These are phyloP conservation scores for Camptophora hylomeconis DNA, from an alignment of 2,329 filamentous ascomycete species.

Conservation along the genomic window DNA sequence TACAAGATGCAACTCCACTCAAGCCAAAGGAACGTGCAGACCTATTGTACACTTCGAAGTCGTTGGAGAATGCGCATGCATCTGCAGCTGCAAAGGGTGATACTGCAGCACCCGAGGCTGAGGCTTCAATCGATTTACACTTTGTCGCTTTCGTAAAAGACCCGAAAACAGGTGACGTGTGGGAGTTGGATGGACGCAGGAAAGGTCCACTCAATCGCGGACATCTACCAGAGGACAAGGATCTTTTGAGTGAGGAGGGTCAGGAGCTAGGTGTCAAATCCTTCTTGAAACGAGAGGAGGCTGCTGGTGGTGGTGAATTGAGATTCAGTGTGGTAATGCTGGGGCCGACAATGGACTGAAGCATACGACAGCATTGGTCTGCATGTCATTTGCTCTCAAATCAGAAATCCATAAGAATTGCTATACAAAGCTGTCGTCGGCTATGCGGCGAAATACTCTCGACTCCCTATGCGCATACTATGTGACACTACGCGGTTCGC, in stretches of 20 bases:
- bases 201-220: conserved; percentile 63
- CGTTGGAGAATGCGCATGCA: conserved; percentile 65
- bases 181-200: conserved; percentile 66
- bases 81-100: conserved; percentile 65
- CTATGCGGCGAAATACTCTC: too few species aligned
- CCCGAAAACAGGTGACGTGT: conserved; percentile 55
- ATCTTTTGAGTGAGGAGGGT: conserved; percentile 63
- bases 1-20: conserved; percentile 58
- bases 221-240: conserved; percentile 45
- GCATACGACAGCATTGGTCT: too few species aligned
- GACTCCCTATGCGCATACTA: too few species aligned
- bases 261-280: conserved; percentile 54
- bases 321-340: conserved; percentile 52
- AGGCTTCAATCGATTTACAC: conserved; percentile 80
- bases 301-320: conserved; percentile 41
- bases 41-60: conserved; percentile 63
- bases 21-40: conserved; percentile 52
- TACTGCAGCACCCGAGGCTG: conserved; percentile 62
- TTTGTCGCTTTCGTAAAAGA: conserved; percentile 90
- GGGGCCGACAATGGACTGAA: conserved; percentile 42
- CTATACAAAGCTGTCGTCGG: too few species aligned
- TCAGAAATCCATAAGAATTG: too few species aligned
- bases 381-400: too few species aligned
- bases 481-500: too few species aligned
- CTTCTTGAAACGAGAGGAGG: conserved; percentile 46